Percentiles rank a stretch among this genome's conserved stretches.
phyloP scores from a whole-genome alignment of 2,329 filamentous ascomycete species.

The Colletotrichum karsti region DNA sequence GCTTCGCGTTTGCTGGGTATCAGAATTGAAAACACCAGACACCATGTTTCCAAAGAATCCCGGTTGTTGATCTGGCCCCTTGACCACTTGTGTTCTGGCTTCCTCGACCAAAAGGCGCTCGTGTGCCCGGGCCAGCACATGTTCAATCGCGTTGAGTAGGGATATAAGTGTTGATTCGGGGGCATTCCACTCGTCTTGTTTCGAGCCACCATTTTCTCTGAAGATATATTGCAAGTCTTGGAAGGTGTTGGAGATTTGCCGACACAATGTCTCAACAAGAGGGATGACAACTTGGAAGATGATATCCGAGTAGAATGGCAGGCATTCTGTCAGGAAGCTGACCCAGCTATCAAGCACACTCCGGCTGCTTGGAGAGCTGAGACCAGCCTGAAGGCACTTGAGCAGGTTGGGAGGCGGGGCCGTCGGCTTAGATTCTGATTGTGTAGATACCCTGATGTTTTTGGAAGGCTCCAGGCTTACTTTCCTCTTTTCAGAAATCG shows the following conservation, averaged over 20 bases:
- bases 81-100: slow-evolving; percentile 70
- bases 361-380: slow-evolving; percentile 78
- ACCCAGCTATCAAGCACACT: slow-evolving; percentile 92
- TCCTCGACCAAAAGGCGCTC: slow-evolving; percentile 83
- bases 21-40: slow-evolving; percentile 86
- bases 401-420: slow-evolving; percentile 77
- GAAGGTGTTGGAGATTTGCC: slow-evolving; percentile 79
- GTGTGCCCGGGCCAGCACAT: slow-evolving; percentile 87
- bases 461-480: slow-evolving; percentile 51
- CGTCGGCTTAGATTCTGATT: slow-evolving; percentile 38
- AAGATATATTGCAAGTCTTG: slow-evolving; percentile 74
- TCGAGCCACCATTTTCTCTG: slow-evolving; percentile 37
- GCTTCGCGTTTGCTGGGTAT: slow-evolving; percentile 79
- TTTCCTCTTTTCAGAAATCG: slow-evolving; percentile 56
- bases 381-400: slow-evolving; percentile 84
- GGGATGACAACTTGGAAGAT: slow-evolving; percentile 93
- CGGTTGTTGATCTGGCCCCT: slow-evolving; percentile 84
- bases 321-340: slow-evolving; percentile 80
- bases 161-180: slow-evolving; percentile 81
- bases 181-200: slow-evolving; percentile 41
- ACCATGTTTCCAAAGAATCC: slow-evolving; percentile 96
- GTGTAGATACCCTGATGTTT: slow-evolving; percentile 47
- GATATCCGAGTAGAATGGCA: slow-evolving; percentile 83
- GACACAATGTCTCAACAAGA: slow-evolving; percentile 88
- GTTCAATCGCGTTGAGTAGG: slow-evolving; percentile 93